These are phyloP conservation scores for Poterioochromonas sp. DNA, from an alignment of 352 stramenopile species.

Conservation along the genomic window DNA sequence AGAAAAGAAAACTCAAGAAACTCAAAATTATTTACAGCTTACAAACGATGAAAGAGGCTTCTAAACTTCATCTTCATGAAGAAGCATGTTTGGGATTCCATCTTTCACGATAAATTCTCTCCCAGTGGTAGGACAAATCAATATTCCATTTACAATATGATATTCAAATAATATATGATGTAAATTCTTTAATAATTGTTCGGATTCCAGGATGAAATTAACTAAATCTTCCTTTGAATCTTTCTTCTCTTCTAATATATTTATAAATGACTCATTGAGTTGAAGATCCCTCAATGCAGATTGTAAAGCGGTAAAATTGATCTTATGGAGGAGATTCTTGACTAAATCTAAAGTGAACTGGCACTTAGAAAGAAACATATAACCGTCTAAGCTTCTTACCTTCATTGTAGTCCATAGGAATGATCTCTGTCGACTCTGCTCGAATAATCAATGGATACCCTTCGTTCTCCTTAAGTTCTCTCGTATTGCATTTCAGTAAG, in stretches of 20 bases:
- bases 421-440: constrained; percentile 60
- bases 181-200: neutral
- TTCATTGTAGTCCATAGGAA: constrained; percentile 35
- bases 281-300: neutral
- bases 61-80: constrained; percentile 26
- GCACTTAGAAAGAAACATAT: neutral
- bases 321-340: neutral
- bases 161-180: constrained; percentile 46
- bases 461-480: constrained; percentile 64
- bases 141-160: constrained; percentile 81
- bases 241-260: neutral
- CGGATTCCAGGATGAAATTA: neutral
- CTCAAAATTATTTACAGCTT: no score
- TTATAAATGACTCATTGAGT: neutral
- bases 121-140: constrained; percentile 83
- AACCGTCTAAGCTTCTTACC: constrained; percentile 4
- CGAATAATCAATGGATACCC: constrained; percentile 80
- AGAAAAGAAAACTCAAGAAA: no score
- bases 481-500: constrained; percentile 84
- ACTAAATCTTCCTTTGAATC: neutral
- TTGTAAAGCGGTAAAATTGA: neutral
- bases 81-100: constrained; percentile 92
- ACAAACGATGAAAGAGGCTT: no score
- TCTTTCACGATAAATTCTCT: constrained; percentile 87
- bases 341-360: neutral